A percentile compares a stretch with the other conserved stretches of the same genome.
Conservation (phyloP, 2,329 filamentous ascomycete species). For the Clarireedia sp. region DNA sequence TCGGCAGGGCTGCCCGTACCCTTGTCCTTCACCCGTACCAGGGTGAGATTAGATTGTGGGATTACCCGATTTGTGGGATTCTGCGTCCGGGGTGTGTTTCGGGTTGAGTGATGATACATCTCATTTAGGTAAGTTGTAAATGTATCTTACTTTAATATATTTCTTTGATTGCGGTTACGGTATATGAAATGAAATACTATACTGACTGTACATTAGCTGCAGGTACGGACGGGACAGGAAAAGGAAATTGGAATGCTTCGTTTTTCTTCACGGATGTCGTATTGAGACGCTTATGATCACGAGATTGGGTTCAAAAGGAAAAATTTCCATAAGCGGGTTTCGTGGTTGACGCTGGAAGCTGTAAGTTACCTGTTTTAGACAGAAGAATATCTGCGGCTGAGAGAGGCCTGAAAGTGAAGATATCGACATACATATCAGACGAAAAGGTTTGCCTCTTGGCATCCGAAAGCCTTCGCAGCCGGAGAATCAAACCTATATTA, state of each 20-base stretch:
- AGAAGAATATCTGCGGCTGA: too few relatives aligned
- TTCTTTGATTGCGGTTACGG: slow-evolving; percentile 3
- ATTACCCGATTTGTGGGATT: slow-evolving; percentile 8
- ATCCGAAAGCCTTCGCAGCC: background rate
- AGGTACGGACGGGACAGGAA: background rate
- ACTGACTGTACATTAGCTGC: background rate
- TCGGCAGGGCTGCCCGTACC: slow-evolving; percentile 5
- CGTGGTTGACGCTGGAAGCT: background rate
- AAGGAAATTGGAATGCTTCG: background rate
- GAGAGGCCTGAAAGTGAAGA: background rate
- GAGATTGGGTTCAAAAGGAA: background rate
- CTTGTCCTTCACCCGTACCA: background rate
- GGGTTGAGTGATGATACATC: slow-evolving; percentile 3
- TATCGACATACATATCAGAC: background rate
- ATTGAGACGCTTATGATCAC: background rate
- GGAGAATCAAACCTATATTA: background rate
- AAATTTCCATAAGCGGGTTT: background rate
- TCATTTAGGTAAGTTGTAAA: background rate
- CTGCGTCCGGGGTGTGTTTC: slow-evolving; percentile 2
- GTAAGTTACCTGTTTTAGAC: background rate
- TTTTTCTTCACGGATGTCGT: background rate
- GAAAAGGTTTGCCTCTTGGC: background rate
- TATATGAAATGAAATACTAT: slow-evolving; percentile 2
- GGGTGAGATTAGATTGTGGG: slow-evolving; percentile 9
- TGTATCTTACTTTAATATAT: slow-evolving; percentile 4